A percentile compares a stretch with the other conserved stretches of the same genome.
These are phyloP conservation scores for Lobosporangium transversale DNA, from an alignment of 192 early-diverging fungal species.

Conservation along the genomic window DNA sequence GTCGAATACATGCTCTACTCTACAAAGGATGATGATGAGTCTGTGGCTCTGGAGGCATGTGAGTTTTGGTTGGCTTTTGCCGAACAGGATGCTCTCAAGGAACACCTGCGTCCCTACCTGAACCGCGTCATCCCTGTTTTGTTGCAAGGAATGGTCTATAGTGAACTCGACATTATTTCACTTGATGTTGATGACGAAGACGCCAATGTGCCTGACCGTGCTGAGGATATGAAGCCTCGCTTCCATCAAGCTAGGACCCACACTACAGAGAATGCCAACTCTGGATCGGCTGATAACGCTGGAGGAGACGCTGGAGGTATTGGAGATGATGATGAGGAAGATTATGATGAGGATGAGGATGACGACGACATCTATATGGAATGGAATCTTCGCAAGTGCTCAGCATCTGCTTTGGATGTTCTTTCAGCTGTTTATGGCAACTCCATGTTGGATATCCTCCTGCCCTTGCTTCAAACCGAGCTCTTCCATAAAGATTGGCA, in stretches of 20 bases:
- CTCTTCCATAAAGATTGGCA: constrained; percentile 90
- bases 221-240: constrained; percentile 95
- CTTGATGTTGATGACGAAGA: constrained; percentile 87
- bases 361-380: constrained; percentile 87
- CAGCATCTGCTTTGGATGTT: constrained; percentile 95
- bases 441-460: constrained; percentile 82
- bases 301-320: constrained; percentile 2
- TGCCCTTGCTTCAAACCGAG: constrained; percentile 87
- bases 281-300: constrained; percentile 44
- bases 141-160: constrained; percentile 96
- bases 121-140: constrained; percentile 89
- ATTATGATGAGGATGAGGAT: constrained; percentile 87
- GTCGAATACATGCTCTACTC: constrained; percentile 96
- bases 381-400: constrained; percentile 99
- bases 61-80: constrained; percentile 99
- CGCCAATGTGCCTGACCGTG: constrained; percentile 85
- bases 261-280: constrained; percentile 68
- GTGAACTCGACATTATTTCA: constrained; percentile 86
- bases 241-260: constrained; percentile 88
- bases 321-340: constrained; percentile 78
- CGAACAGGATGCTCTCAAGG: constrained; percentile 87
- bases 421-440: constrained; percentile 89
- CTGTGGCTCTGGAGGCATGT: constrained; percentile 96
- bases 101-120: constrained; percentile 74
- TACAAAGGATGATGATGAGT: constrained; percentile 86